These are phyloP conservation scores for Echria macrotheca DNA, from an alignment of 495 filamentous ascomycete genomes.

Conservation along the genomic window DNA sequence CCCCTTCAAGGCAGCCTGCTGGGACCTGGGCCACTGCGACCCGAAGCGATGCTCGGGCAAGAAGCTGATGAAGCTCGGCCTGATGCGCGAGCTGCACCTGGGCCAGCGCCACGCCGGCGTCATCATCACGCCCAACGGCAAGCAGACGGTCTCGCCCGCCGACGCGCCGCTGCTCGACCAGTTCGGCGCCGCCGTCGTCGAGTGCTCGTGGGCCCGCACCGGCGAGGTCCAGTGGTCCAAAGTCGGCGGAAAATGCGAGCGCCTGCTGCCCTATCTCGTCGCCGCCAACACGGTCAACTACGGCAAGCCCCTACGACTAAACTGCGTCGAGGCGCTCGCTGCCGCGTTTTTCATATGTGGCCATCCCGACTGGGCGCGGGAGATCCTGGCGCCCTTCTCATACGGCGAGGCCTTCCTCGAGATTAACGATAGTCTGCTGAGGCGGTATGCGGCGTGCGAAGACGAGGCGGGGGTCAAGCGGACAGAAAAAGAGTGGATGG, in stretches of 20 bases:
- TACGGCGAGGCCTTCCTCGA: conserved; percentile 84
- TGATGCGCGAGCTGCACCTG: conserved; percentile 89
- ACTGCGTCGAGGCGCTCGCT: conserved; percentile 92
- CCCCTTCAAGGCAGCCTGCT: conserved; percentile 86
- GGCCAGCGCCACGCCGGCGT: conserved; percentile 88
- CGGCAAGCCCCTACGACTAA: conserved; percentile 86
- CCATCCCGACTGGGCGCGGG: conserved; percentile 80
- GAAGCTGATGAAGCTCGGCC: conserved; percentile 78
- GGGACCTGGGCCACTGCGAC: conserved; percentile 97
- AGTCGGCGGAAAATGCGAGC: conserved; percentile 92
- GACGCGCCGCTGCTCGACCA: conserved; percentile 76
- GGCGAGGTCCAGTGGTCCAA: conserved; percentile 84
- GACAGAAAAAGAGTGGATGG: conserved; percentile 80
- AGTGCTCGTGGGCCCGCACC: conserved; percentile 93
- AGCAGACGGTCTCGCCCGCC: conserved; percentile 71
- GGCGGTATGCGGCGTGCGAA: conserved; percentile 75
- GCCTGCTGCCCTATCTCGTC: conserved; percentile 89
- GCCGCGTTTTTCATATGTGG: conserved; percentile 91
- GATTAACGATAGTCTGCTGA: conserved; percentile 78
- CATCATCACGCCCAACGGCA: conserved; percentile 91
- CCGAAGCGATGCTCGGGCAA: conserved; percentile 96
- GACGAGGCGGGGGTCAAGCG: conserved; percentile 85
- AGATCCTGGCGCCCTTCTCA: conserved; percentile 74
- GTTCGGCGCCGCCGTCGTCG: conserved; percentile 90
- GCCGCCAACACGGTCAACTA: conserved; percentile 98